phyloP scores from a whole-genome alignment of 805 yeast species.

The Ogataea kodamae region DNA sequence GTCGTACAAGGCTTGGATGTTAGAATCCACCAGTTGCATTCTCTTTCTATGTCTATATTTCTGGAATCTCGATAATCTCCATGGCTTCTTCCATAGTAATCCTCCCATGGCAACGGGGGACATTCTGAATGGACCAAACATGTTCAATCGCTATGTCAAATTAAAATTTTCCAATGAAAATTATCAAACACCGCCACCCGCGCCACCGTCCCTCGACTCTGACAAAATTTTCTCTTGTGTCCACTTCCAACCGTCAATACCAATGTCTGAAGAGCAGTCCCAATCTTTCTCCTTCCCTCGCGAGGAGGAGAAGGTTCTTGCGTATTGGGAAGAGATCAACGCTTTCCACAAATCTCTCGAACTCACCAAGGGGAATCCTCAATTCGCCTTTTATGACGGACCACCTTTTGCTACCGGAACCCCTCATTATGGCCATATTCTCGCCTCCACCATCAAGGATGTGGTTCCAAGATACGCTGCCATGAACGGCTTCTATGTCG shows the following conservation, averaged over 20 bases:
- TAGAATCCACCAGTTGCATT: constrained; percentile 75
- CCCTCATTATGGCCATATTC: constrained; percentile 97
- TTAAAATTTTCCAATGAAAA: constrained; percentile 4
- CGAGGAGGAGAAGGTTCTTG: constrained; percentile 82
- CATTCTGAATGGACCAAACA: constrained; percentile 64
- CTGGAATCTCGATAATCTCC: constrained; percentile 75
- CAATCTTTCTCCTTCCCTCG: constrained; percentile 67
- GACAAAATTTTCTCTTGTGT: constrained; percentile 9
- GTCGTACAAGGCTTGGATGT: constrained; percentile 59
- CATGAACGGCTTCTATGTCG: constrained; percentile 95
- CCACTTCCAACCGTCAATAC: background rate
- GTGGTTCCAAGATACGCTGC: constrained; percentile 96
- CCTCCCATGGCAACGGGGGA: constrained; percentile 63
- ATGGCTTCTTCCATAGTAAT: constrained; percentile 73
- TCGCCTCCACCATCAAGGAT: constrained; percentile 96
- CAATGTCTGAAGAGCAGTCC: constrained; percentile 32
- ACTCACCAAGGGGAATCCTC: constrained; percentile 79
- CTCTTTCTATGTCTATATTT: constrained; percentile 83
- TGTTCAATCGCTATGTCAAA: constrained; percentile 3
- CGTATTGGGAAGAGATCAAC: constrained; percentile 83
- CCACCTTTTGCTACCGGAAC: constrained; percentile 99
- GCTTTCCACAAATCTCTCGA: constrained; percentile 90
- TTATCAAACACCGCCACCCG: constrained; percentile 12
- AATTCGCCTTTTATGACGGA: constrained; percentile 94
- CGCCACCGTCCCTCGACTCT: constrained; percentile 11